phyloP scores from a whole-genome alignment of 108 stramenopile genomes.

The Nannochloropsis gaditana region DNA sequence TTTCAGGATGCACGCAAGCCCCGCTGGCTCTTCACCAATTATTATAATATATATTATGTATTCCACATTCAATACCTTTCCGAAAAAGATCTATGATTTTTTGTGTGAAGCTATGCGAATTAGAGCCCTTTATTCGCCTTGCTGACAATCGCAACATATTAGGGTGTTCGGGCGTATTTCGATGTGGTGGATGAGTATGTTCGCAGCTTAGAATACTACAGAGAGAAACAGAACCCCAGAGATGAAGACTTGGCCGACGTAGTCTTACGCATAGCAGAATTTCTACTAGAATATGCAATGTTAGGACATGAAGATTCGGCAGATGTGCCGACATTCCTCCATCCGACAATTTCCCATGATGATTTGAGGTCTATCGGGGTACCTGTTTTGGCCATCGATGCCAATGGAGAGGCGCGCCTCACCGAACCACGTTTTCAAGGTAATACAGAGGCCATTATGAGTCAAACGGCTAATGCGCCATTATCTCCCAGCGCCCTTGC shows the following conservation, averaged over 20 bases:
- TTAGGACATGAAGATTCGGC: constrained; percentile 55
- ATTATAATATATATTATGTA: not conserved
- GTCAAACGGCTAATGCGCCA: constrained; percentile 36
- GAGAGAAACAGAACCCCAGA: constrained; percentile 24
- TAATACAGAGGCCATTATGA: constrained; percentile 30
- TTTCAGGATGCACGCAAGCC: not conserved
- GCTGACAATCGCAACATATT: not conserved
- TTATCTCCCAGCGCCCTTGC: constrained; percentile 51
- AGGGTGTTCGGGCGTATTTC: constrained; percentile 46
- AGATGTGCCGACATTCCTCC: constrained; percentile 56
- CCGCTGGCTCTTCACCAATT: not conserved
- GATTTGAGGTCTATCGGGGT: constrained; percentile 52
- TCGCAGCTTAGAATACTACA: constrained; percentile 52
- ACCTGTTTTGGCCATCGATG: constrained; percentile 50
- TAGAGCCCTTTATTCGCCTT: too few relatives aligned
- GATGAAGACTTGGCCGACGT: constrained; percentile 42
- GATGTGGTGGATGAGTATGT: constrained; percentile 59
- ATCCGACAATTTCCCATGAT: constrained; percentile 52
- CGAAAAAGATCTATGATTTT: too few relatives aligned
- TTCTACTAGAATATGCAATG: constrained; percentile 57
- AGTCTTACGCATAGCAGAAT: constrained; percentile 53
- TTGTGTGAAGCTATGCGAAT: too few relatives aligned
- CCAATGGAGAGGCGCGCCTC: constrained; percentile 45
- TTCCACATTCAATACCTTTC: not conserved
- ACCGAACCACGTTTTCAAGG: constrained; percentile 34